Evolutionary conservation across 2,329 filamentous ascomycete genomes (phyloP).

Genomic region (Fusarium concolor): DNA sequence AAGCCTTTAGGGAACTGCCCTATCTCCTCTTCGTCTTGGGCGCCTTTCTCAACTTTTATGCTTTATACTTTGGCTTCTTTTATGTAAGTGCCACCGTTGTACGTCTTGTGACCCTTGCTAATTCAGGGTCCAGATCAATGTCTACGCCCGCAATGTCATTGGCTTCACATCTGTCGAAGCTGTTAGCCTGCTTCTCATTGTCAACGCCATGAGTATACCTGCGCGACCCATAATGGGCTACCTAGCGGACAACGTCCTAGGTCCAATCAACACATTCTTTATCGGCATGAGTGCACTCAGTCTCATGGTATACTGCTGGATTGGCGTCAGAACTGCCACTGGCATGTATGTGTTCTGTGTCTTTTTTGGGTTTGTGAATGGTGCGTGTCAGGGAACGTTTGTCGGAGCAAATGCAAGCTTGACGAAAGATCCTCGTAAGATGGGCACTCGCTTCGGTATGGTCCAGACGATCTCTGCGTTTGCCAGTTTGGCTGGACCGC

Average conservation of each 20-base stretch:
- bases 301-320: constrained; percentile 48
- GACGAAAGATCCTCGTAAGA: constrained; percentile 55
- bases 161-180: constrained; percentile 64
- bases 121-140: constrained; percentile 54
- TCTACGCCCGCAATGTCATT: constrained; percentile 53
- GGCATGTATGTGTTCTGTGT: constrained; percentile 49
- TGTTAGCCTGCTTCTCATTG: constrained; percentile 67
- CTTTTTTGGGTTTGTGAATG: constrained; percentile 48
- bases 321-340: constrained; percentile 41
- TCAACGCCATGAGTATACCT: constrained; percentile 71
- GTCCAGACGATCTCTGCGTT: constrained; percentile 56
- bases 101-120: neutral
- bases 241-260: constrained; percentile 65
- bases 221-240: constrained; percentile 69
- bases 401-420: constrained; percentile 54
- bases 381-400: constrained; percentile 49
- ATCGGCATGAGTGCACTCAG: constrained; percentile 46
- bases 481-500: constrained; percentile 57
- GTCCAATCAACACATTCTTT: constrained; percentile 61
- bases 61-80: constrained; percentile 55
- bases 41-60: constrained; percentile 59
- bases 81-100: constrained; percentile 56
- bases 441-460: constrained; percentile 59
- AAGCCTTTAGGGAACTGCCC: constrained; percentile 66
- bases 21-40: constrained; percentile 65